Evolutionary conservation across 148 eudicot genomes (phyloP).

Genomic region (Rhododendron williamsianum): DNA sequence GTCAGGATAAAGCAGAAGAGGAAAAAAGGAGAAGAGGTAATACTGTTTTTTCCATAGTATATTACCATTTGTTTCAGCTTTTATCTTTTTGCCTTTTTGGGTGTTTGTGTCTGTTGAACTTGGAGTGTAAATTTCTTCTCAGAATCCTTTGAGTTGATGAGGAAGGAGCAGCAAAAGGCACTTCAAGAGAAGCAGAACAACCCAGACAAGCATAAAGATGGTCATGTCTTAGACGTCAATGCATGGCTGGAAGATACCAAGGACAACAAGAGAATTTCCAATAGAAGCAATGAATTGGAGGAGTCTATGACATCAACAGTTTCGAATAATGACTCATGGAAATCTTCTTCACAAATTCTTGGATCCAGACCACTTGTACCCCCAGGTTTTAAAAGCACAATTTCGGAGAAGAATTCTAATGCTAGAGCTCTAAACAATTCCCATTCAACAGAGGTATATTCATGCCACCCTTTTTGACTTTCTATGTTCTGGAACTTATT

Average conservation of each 20-base stretch:
- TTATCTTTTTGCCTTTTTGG: background rate
- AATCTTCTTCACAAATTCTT: slow-evolving; percentile 47
- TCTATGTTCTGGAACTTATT: background rate
- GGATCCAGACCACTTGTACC: slow-evolving; percentile 84
- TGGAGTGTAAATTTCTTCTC: slow-evolving; percentile 1
- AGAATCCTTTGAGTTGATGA: slow-evolving; percentile 95
- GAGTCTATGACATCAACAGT: slow-evolving; percentile 25
- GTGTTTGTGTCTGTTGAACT: background rate
- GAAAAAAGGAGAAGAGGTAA: slow-evolving; percentile 90
- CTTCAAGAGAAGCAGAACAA: slow-evolving; percentile 79
- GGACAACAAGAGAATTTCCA: slow-evolving; percentile 22
- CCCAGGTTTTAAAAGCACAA: slow-evolving; percentile 72
- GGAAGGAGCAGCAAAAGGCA: slow-evolving; percentile 87
- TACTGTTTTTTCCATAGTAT: background rate
- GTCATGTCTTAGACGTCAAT: slow-evolving; percentile 23
- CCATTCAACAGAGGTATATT: slow-evolving; percentile 44
- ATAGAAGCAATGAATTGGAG: slow-evolving; percentile 30
- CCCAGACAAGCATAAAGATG: slow-evolving; percentile 44
- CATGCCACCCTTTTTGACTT: background rate
- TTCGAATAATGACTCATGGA: slow-evolving; percentile 44
- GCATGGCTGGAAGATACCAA: slow-evolving; percentile 32
- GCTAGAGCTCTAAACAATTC: slow-evolving; percentile 33
- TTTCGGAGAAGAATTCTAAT: slow-evolving; percentile 52
- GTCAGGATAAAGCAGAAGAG: slow-evolving; percentile 86
- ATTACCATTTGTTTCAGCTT: background rate